A percentile compares a stretch with the other conserved stretches of the same genome.
Evolutionary conservation across 2,329 filamentous ascomycete genomes (phyloP).

Genomic region (Cladosporium sp.): DNA sequence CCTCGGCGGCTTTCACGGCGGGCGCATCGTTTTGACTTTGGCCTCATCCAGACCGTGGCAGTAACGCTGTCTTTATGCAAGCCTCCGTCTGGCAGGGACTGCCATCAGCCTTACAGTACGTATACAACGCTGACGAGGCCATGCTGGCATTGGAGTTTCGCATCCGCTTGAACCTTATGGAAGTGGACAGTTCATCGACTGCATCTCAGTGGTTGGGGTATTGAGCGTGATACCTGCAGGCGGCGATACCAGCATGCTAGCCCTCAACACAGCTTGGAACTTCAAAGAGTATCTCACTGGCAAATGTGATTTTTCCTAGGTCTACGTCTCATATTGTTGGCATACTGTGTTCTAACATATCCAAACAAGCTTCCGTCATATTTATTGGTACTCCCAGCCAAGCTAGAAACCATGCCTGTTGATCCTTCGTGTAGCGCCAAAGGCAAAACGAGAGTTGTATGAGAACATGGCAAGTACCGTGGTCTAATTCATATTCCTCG

Average conservation of each 20-base stretch:
- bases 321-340: background rate
- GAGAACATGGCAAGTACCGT: background rate
- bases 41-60: background rate
- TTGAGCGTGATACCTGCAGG: background rate
- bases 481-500: background rate
- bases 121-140: background rate
- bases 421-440: background rate
- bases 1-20: constrained; percentile 8
- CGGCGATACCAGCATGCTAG: background rate
- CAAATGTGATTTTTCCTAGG: background rate
- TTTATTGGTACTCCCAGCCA: background rate
- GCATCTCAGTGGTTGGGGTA: background rate
- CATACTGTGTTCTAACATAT: background rate
- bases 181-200: background rate
- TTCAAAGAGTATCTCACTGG: background rate
- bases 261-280: background rate
- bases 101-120: constrained; percentile 11
- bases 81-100: background rate
- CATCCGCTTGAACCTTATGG: background rate
- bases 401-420: background rate
- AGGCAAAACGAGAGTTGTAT: background rate
- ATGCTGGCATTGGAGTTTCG: background rate
- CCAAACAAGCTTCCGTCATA: background rate
- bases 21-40: background rate
- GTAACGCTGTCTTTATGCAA: background rate